Conservation (phyloP, 2,329 filamentous ascomycete species). For the Fusarium pseudocircinatum region DNA sequence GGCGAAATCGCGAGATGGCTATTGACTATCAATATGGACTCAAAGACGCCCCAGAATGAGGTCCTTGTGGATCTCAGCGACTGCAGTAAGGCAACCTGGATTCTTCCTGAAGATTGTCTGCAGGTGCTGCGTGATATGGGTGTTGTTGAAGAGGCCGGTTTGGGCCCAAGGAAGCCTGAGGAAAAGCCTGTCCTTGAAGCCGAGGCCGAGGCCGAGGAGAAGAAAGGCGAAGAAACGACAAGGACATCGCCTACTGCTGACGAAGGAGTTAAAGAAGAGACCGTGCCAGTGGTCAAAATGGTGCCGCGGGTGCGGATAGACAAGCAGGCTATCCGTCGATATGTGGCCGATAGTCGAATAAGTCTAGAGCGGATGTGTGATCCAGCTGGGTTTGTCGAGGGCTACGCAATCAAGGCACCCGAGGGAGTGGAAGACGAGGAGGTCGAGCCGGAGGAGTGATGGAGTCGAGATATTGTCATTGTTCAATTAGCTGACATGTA, state of each 20-base stretch:
- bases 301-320: constrained; percentile 62
- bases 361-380: constrained; percentile 74
- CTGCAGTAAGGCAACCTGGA: constrained; percentile 82
- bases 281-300: constrained; percentile 43
- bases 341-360: constrained; percentile 71
- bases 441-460: constrained; percentile 33
- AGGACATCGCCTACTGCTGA: background rate
- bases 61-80: constrained; percentile 72
- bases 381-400: constrained; percentile 76
- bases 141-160: constrained; percentile 68
- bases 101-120: constrained; percentile 85
- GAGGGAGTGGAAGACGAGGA: constrained; percentile 49
- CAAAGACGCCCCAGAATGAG: constrained; percentile 45
- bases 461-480: background rate
- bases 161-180: constrained; percentile 53
- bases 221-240: constrained; percentile 34
- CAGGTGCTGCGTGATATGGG: constrained; percentile 82
- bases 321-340: constrained; percentile 69
- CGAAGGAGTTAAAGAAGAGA: constrained; percentile 41
- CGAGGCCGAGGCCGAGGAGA: constrained; percentile 35
- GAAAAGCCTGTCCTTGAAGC: constrained; percentile 7
- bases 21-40: constrained; percentile 55
- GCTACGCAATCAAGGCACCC: constrained; percentile 64
- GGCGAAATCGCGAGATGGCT: constrained; percentile 82
- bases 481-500: background rate